Percentiles rank a stretch among this genome's conserved stretches.
Conservation (phyloP, 164 flowering plant species). For the Pachysandra terminalis region DNA sequence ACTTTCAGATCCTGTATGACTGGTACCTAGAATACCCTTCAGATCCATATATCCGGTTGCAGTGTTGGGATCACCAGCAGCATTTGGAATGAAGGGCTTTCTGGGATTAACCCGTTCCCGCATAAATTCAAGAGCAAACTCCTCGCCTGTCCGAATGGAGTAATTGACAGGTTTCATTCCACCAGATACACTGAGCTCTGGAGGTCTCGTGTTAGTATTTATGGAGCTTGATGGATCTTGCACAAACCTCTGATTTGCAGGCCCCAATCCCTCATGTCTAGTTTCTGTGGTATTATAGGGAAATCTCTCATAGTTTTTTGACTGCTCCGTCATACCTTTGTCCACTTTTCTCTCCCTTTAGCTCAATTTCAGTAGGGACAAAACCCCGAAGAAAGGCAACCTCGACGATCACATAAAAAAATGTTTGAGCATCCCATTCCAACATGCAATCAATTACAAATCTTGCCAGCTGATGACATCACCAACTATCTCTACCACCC, state of each 20-base stretch:
- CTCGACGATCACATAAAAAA: constrained; percentile 6
- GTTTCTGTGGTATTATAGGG: constrained; percentile 30
- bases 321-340: constrained; percentile 31
- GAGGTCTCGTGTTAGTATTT: constrained; percentile 44
- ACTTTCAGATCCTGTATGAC: constrained; percentile 58
- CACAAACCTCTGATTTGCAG: constrained; percentile 37
- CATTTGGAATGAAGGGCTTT: constrained; percentile 35
- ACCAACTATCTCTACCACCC: not conserved
- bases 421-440: constrained; percentile 4
- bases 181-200: constrained; percentile 35
- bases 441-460: not conserved
- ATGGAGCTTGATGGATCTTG: constrained; percentile 40
- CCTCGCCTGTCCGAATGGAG: constrained; percentile 96
- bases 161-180: constrained; percentile 62
- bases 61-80: constrained; percentile 33
- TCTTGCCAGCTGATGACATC: not conserved
- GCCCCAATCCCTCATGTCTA: constrained; percentile 38
- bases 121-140: constrained; percentile 88
- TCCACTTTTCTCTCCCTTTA: constrained; percentile 41
- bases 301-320: constrained; percentile 35
- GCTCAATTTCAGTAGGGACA: constrained; percentile 10
- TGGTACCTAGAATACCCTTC: constrained; percentile 51
- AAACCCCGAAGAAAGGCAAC: constrained; percentile 13
- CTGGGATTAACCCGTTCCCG: constrained; percentile 59
- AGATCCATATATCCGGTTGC: constrained; percentile 52